Percentiles rank a stretch among this genome's conserved stretches.
phyloP scores from a whole-genome alignment of 2,329 filamentous ascomycete genomes.

The Colletotrichum ledebouriae region DNA sequence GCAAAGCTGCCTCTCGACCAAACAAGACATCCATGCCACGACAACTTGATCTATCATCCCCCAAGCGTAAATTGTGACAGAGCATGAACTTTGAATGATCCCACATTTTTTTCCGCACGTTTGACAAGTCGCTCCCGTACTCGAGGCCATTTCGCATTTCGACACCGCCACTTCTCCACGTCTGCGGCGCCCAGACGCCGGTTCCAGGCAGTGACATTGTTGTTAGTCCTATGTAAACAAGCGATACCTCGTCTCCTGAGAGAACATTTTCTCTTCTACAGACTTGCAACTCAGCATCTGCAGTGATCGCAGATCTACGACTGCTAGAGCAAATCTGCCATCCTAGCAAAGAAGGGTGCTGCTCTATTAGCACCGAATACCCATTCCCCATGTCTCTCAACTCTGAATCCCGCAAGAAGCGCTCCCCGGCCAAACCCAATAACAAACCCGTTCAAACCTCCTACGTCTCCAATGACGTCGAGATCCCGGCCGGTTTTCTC shows the following conservation, averaged over 20 bases:
- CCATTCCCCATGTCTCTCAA: slow-evolving; percentile 8
- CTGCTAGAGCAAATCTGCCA: too few relatives aligned
- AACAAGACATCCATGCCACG: too few relatives aligned
- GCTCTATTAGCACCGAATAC: not conserved
- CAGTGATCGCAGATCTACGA: not conserved
- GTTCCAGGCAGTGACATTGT: slow-evolving; percentile 20
- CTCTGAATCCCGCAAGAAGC: slow-evolving; percentile 4
- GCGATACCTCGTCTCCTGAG: not conserved
- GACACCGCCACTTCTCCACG: slow-evolving; percentile 15
- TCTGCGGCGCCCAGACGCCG: slow-evolving; percentile 11
- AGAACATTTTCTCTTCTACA: not conserved
- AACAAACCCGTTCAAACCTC: slow-evolving; percentile 30
- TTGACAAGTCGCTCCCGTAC: not conserved
- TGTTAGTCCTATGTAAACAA: slow-evolving; percentile 1
- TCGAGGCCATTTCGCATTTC: slow-evolving; percentile 5
- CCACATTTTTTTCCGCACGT: too few relatives aligned
- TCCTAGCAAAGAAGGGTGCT: not conserved
- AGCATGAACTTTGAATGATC: too few relatives aligned
- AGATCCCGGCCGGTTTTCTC: slow-evolving; percentile 61
- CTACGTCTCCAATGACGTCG: slow-evolving; percentile 52
- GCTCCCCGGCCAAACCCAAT: slow-evolving; percentile 17
- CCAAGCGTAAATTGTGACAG: too few relatives aligned
- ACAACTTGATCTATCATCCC: too few relatives aligned
- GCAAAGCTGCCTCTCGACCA: too few relatives aligned
- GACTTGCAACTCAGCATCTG: not conserved